A percentile compares a stretch with the other conserved stretches of the same genome.
Conservation (phyloP, 352 stramenopile species). For the Phytophthora melonis region DNA sequence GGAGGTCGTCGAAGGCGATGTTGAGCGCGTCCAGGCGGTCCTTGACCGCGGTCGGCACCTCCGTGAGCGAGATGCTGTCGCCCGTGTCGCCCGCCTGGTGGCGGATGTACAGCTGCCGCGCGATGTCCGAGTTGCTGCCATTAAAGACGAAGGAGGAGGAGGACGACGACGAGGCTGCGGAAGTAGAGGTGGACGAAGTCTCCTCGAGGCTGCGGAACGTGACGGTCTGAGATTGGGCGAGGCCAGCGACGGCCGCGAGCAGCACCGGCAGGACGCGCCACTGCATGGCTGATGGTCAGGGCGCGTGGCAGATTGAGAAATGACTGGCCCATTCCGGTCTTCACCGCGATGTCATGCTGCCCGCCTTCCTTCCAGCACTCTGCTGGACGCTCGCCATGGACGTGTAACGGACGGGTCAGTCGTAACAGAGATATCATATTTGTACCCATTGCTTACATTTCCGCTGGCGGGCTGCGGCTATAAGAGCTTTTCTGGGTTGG, state of each 20-base stretch:
- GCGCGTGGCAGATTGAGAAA: slow-evolving; percentile 12
- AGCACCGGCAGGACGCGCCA: background rate
- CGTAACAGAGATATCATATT: slow-evolving; percentile 26
- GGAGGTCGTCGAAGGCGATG: slow-evolving; percentile 29
- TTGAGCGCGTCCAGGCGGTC: slow-evolving; percentile 23
- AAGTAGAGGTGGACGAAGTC: background rate
- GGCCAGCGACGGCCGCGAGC: background rate
- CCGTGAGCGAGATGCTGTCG: slow-evolving; percentile 14
- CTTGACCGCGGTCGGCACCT: slow-evolving; percentile 19
- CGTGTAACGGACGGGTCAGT: background rate
- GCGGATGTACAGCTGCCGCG: slow-evolving; percentile 42
- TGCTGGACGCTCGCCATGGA: background rate
- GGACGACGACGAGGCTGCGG: background rate
- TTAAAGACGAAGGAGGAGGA: slow-evolving; percentile 38
- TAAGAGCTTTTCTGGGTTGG: background rate
- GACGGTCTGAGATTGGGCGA: slow-evolving; percentile 11
- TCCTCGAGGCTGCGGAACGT: slow-evolving; percentile 20
- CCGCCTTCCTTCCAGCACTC: background rate
- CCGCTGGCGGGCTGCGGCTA: background rate
- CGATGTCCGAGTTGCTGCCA: slow-evolving; percentile 46
- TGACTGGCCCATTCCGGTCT: slow-evolving; percentile 1
- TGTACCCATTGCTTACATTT: slow-evolving; percentile 27
- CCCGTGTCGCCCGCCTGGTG: slow-evolving; percentile 23
- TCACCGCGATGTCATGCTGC: background rate
- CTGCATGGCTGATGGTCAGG: slow-evolving; percentile 9